These are phyloP conservation scores for Verticillium nonalfalfae DNA, from an alignment of 2,329 filamentous ascomycete genomes.

Conservation along the genomic window DNA sequence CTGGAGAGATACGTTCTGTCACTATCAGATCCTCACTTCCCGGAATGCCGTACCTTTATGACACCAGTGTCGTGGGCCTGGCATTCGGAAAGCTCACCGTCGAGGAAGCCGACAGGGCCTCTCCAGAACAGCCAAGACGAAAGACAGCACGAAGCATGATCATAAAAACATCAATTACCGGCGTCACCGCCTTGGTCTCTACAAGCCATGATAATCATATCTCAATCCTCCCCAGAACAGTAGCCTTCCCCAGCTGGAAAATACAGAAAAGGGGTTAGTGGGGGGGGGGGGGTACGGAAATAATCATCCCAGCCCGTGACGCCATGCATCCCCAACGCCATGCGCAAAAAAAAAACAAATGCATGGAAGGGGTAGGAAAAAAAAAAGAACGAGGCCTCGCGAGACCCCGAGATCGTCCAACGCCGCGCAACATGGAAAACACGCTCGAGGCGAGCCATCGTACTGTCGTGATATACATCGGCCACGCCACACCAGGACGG, in stretches of 20 bases:
- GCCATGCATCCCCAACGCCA: neutral
- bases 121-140: no score
- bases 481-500: neutral
- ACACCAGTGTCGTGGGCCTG: no score
- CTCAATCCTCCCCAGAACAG: neutral
- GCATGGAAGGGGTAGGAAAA: neutral
- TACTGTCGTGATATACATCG: slow-evolving; percentile 9
- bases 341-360: neutral
- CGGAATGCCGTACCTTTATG: no score
- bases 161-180: neutral
- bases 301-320: neutral
- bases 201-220: neutral
- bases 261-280: no score
- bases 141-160: neutral
- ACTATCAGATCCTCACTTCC: no score
- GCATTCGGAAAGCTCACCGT: no score
- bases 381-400: no score
- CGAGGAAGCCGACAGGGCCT: no score
- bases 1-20: no score
- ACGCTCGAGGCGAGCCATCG: neutral
- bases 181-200: neutral
- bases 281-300: neutral
- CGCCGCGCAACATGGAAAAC: neutral
- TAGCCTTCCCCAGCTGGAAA: neutral
- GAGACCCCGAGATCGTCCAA: neutral